Evolutionary conservation across 2,329 filamentous ascomycete genomes (phyloP).

Genomic region (Fonsecaea pedrosoi): DNA sequence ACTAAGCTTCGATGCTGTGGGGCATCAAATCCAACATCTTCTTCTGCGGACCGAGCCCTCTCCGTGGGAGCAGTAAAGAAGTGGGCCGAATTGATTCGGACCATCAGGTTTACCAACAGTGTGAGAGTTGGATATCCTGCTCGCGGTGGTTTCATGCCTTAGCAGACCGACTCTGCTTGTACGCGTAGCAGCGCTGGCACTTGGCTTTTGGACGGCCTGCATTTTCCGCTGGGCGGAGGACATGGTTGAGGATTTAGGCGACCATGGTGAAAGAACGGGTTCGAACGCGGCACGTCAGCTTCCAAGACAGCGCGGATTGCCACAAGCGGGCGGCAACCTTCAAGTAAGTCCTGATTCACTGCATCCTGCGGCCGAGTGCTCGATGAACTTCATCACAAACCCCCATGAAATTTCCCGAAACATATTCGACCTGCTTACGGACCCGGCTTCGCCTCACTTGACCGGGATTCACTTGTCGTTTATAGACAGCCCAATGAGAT

Average conservation of each 20-base stretch:
- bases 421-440: not conserved
- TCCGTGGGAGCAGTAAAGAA: slow-evolving; percentile 52
- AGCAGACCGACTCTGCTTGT: too few relatives aligned
- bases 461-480: not conserved
- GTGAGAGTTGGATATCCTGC: not conserved
- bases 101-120: slow-evolving; percentile 45
- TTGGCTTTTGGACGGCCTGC: too few relatives aligned
- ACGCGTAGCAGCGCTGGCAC: too few relatives aligned
- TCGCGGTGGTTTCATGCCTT: not conserved
- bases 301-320: too few relatives aligned
- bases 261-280: too few relatives aligned
- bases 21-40: slow-evolving; percentile 50
- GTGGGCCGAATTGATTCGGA: slow-evolving; percentile 48
- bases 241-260: too few relatives aligned
- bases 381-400: not conserved
- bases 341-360: too few relatives aligned
- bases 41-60: slow-evolving; percentile 53
- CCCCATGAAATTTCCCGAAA: not conserved
- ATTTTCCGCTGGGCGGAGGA: too few relatives aligned
- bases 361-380: not conserved
- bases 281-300: too few relatives aligned
- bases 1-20: slow-evolving; percentile 41
- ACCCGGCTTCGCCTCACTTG: not conserved
- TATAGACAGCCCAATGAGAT: not conserved
- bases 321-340: too few relatives aligned